Evolutionary conservation across 768 basidiomycete species (phyloP).

Genomic region (Agrocybe praecox): DNA sequence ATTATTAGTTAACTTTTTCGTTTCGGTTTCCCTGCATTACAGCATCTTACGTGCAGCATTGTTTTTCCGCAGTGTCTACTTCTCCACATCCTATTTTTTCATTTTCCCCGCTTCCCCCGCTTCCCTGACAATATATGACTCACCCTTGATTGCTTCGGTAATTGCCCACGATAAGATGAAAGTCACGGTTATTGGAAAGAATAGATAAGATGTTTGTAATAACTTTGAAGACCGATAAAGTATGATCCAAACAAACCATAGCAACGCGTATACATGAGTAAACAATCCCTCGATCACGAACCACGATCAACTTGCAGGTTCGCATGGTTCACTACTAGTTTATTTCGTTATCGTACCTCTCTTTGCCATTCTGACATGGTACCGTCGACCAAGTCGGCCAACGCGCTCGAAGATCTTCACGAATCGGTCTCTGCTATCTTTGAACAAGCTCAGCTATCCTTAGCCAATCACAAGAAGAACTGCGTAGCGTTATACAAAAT

Average conservation of each 20-base stretch:
- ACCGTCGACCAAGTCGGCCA: constrained; percentile 17
- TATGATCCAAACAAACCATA: constrained; percentile 14
- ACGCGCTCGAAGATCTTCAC: constrained; percentile 31
- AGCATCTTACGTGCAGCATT: constrained; percentile 4
- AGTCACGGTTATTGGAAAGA: neutral
- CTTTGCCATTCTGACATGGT: constrained; percentile 19
- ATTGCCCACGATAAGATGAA: constrained; percentile 13
- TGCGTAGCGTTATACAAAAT: constrained; percentile 85
- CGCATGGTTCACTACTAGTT: constrained; percentile 15
- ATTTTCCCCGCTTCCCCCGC: constrained; percentile 15
- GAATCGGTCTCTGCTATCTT: constrained; percentile 52
- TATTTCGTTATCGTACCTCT: neutral
- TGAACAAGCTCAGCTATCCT: constrained; percentile 76
- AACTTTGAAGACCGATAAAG: constrained; percentile 14
- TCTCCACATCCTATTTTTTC: constrained; percentile 6
- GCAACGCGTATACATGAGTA: constrained; percentile 28
- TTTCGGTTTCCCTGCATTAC: constrained; percentile 11
- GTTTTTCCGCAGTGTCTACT: constrained; percentile 4
- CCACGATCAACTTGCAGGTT: constrained; percentile 8
- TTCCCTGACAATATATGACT: constrained; percentile 18
- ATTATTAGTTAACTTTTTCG: constrained; percentile 9
- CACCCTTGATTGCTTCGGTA: constrained; percentile 18
- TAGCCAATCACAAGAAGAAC: constrained; percentile 94
- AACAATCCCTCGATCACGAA: constrained; percentile 17
- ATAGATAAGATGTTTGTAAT: neutral